Base-by-base conservation (phyloP, 2,329 filamentous ascomycete species). In the Microsporum canis region DNA sequence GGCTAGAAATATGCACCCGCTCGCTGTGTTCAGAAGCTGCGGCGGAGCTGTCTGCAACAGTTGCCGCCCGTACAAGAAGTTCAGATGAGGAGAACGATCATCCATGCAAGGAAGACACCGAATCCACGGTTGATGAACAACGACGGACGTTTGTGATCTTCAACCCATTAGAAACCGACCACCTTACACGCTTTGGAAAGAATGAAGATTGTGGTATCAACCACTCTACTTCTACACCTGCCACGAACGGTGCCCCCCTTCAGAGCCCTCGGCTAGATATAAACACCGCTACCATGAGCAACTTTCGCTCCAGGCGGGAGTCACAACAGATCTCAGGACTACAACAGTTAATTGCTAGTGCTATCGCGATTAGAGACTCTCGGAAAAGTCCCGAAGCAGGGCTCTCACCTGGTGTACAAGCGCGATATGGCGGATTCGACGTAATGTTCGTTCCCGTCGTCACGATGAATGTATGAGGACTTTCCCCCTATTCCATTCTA, bases 1-100 rank as follows among this genome's bases (percentile, higher is more conserved):
- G 71, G 67, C 71, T 73, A 58, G 63, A 68, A 27, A 66, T 71
- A 8, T 71, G 56, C 12, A 53, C 49, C 5, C 49, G 49, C 29
- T 34, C 49, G 5, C 14, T 53, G 8, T 53, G 49, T 5, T 53
- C 39, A 12, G 27, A 70, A 34, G 68, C 55, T 10, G 33, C 55
- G 12, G 38, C 34, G 12, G 66, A 51, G 55, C 55, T 57, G 4
- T n/a, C 57, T 5, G 38, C 57, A 8, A 45, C 38, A 3, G 27
- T 38, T 12, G 41, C 31, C 12, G 39, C 41, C 14, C 38, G 29
- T 3, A 29, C 57, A 4, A 38, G 34, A 56, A 66, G 5, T 61
- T 61, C 12, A 63, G 64, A 66, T 36, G 62, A 66, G 14, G 60
- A 57, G 17, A 33, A 61, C 36, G 31, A 53, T 56, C 23, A 57